Percentiles rank a stretch among this genome's conserved stretches.
Evolutionary conservation across 139 green algal genomes (phyloP).

Genomic region (Cymbomonas tetramitiformis): DNA sequence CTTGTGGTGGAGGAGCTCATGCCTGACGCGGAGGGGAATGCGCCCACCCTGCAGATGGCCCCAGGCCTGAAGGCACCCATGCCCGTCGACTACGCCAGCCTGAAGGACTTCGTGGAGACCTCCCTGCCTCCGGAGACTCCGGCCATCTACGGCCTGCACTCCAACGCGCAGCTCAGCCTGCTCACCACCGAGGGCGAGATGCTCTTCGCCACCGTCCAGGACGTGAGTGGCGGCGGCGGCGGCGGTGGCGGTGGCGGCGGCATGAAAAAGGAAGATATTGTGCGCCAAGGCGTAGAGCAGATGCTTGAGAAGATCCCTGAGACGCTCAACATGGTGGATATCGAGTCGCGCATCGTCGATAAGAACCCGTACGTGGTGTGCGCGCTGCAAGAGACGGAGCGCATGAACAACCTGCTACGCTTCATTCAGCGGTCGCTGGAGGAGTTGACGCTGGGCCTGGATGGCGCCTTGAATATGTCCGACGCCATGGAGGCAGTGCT

Average conservation of each 20-base stretch:
- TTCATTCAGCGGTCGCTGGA: slow-evolving; percentile 68
- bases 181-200: slow-evolving; percentile 63
- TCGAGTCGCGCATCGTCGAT: slow-evolving; percentile 56
- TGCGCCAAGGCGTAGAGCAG: slow-evolving; percentile 39
- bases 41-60: slow-evolving; percentile 49
- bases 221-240: slow-evolving; percentile 45
- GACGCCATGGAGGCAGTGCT: slow-evolving; percentile 64
- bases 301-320: slow-evolving; percentile 54
- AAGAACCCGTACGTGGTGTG: slow-evolving; percentile 70
- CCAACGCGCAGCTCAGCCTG: slow-evolving; percentile 66
- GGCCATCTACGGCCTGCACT: slow-evolving; percentile 71
- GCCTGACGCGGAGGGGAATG: slow-evolving; percentile 22
- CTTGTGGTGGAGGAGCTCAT: slow-evolving; percentile 59
- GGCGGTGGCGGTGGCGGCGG: slow-evolving; percentile 24
- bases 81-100: slow-evolving; percentile 42
- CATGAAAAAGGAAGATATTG: slow-evolving; percentile 32
- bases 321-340: slow-evolving; percentile 65
- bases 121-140: slow-evolving; percentile 56
- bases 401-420: slow-evolving; percentile 60
- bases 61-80: slow-evolving; percentile 57
- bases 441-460: slow-evolving; percentile 65
- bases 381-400: slow-evolving; percentile 53
- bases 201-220: slow-evolving; percentile 63
- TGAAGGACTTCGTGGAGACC: slow-evolving; percentile 59
- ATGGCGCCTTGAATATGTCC: slow-evolving; percentile 71